Evolutionary conservation across 2,329 filamentous ascomycete genomes (phyloP).

Genomic region (Sphaceloma murrayae): DNA sequence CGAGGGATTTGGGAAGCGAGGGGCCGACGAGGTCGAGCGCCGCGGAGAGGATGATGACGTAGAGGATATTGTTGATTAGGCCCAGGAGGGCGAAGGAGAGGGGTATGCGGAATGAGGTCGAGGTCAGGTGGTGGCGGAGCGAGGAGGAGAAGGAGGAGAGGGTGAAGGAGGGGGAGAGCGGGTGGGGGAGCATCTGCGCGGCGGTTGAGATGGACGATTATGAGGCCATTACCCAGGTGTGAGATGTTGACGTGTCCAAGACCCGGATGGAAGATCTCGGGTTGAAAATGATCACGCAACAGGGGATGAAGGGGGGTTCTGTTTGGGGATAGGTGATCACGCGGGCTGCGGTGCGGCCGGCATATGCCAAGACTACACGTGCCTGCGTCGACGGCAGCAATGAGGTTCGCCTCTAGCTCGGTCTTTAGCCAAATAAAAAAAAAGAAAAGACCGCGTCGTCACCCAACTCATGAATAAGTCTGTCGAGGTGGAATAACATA

Average conservation of each 20-base stretch:
- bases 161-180: slow-evolving; percentile 15
- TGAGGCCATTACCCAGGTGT: not conserved
- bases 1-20: slow-evolving; percentile 75
- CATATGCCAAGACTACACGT: slow-evolving; percentile 9
- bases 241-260: no score
- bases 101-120: not conserved
- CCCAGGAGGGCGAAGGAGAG: slow-evolving; percentile 34
- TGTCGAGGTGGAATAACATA: no score
- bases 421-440: no score
- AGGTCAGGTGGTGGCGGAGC: not conserved
- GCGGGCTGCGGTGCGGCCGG: slow-evolving; percentile 8
- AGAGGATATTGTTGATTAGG: slow-evolving; percentile 93
- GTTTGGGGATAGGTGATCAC: slow-evolving; percentile 3
- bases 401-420: no score
- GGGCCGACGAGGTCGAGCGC: slow-evolving; percentile 91
- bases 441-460: no score
- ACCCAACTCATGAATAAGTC: no score
- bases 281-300: no score
- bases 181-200: slow-evolving; percentile 13
- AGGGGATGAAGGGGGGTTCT: no score
- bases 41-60: slow-evolving; percentile 90
- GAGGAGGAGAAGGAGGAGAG: slow-evolving; percentile 9
- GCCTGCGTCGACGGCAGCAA: no score
- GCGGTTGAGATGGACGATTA: not conserved
- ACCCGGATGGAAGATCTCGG: no score